phyloP scores from a whole-genome alignment of 768 basidiomycete species.

The Boletus sp. region DNA sequence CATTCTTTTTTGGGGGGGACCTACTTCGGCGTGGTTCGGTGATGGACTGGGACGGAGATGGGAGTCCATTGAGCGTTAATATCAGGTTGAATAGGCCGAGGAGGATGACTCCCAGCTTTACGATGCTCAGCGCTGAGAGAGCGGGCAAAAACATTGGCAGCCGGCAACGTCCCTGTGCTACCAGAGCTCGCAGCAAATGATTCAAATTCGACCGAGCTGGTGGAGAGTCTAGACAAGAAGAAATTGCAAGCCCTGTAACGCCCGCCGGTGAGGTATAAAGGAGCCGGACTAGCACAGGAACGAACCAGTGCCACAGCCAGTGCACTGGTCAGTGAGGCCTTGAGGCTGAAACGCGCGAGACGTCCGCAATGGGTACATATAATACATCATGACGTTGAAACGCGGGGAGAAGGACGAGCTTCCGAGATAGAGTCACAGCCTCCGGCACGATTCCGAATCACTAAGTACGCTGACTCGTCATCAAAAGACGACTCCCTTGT shows the following conservation, averaged over 20 bases:
- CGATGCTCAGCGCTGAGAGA: constrained; percentile 14
- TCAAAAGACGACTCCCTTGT: too few species aligned
- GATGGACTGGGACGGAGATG: not conserved
- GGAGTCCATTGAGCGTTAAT: constrained; percentile 2
- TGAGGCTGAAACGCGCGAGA: not conserved
- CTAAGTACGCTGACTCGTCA: too few species aligned
- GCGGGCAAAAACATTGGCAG: not conserved
- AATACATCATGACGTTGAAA: not conserved
- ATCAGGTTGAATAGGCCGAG: constrained; percentile 21
- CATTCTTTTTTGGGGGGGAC: not conserved
- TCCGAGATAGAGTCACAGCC: too few species aligned
- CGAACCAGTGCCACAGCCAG: too few species aligned
- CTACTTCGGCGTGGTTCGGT: constrained; percentile 14
- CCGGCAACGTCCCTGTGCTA: not conserved
- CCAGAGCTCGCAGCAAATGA: not conserved
- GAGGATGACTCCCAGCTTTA: constrained; percentile 19
- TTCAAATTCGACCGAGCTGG: not conserved
- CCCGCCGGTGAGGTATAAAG: not conserved
- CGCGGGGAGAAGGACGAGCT: too few species aligned
- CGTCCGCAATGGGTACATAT: not conserved
- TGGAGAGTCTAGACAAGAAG: too few species aligned
- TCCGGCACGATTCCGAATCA: too few species aligned
- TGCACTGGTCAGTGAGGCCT: not conserved
- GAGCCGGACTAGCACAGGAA: not conserved
- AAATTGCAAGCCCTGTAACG: not conserved